Evolutionary conservation across 176 grass and related monocot genomes (phyloP).

Genomic region (Raddia guianensis): DNA sequence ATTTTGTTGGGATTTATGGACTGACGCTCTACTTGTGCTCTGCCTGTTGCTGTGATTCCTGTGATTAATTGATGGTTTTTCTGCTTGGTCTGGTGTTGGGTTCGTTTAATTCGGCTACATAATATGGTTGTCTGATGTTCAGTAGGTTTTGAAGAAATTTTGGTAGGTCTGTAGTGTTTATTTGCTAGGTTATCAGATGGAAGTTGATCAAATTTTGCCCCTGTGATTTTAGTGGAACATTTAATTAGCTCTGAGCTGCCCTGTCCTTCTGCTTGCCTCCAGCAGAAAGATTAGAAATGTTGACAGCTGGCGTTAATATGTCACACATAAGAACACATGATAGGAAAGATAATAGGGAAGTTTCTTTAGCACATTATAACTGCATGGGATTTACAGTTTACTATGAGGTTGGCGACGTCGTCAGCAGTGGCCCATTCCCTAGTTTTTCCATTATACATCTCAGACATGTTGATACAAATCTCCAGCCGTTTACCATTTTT

Average conservation of each 20-base stretch:
- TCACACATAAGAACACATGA: background rate
- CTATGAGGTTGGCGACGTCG: background rate
- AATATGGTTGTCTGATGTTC: background rate
- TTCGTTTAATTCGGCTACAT: background rate
- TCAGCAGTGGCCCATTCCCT: background rate
- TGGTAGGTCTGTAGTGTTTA: background rate
- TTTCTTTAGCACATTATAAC: background rate
- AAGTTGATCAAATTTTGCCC: background rate
- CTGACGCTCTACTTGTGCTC: background rate
- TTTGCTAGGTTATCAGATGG: background rate
- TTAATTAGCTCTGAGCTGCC: background rate
- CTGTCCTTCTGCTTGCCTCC: background rate
- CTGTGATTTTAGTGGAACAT: background rate
- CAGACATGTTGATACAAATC: background rate
- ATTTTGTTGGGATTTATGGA: background rate
- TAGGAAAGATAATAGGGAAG: background rate
- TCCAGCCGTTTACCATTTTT: background rate
- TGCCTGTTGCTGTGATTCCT: background rate
- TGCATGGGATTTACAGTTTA: background rate
- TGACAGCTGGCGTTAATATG: background rate
- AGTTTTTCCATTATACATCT: background rate
- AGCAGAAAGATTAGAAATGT: conserved; percentile 6
- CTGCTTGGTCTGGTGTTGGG: background rate
- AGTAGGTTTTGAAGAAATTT: background rate
- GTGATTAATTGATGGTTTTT: background rate